These are phyloP conservation scores for Leccinum longicurvipes DNA, from an alignment of 768 basidiomycete species.

Conservation along the genomic window DNA sequence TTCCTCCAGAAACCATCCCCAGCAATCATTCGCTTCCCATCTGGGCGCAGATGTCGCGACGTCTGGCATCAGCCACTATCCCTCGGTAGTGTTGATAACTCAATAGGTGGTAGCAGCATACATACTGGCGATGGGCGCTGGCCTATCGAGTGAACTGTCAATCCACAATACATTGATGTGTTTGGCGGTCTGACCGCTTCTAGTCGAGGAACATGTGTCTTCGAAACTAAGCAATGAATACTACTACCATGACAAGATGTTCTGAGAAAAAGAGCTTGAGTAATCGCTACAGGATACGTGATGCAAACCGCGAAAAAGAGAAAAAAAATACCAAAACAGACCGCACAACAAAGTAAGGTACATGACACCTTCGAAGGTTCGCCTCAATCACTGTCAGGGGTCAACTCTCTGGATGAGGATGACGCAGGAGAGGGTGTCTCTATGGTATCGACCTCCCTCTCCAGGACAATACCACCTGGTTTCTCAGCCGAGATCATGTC, in stretches of 20 bases:
- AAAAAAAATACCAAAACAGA: neutral
- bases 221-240: neutral
- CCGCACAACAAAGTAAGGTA: neutral
- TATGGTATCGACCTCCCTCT: constrained; percentile 59
- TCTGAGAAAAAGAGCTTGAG: neutral
- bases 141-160: constrained; percentile 25
- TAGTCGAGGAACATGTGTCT: neutral
- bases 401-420: constrained; percentile 37
- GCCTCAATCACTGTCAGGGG: constrained; percentile 28
- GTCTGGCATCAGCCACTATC: constrained; percentile 3
- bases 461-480: constrained; percentile 54
- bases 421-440: constrained; percentile 48
- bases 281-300: constrained; percentile 18
- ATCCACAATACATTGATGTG: neutral
- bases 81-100: constrained; percentile 2
- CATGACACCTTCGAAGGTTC: neutral
- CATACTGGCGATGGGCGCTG: constrained; percentile 19
- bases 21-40: constrained; percentile 34
- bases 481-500: constrained; percentile 52
- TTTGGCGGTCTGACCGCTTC: neutral
- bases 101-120: constrained; percentile 7
- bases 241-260: constrained; percentile 12
- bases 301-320: neutral
- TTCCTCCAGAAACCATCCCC: constrained; percentile 32
- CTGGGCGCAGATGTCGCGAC: constrained; percentile 28